Evolutionary conservation across 1,139 yeast genomes (phyloP).

Genomic region (Maudiozyma humilis): DNA sequence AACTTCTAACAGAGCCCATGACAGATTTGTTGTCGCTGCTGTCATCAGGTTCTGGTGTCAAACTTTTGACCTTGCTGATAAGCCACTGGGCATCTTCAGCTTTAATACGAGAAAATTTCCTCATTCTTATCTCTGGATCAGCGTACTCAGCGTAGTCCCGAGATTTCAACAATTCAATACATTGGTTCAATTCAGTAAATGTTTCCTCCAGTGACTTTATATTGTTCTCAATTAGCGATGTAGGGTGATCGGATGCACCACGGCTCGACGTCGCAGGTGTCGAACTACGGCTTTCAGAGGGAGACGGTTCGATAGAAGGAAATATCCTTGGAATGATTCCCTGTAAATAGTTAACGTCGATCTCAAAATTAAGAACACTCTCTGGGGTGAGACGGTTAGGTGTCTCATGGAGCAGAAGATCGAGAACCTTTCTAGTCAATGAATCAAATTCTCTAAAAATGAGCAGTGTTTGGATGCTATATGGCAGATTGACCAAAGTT

Average conservation of each 20-base stretch:
- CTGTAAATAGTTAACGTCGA: conserved; percentile 56
- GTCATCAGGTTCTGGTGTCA: conserved; percentile 6
- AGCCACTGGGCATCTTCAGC: conserved; percentile 50
- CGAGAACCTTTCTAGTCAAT: conserved; percentile 62
- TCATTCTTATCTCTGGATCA: conserved; percentile 47
- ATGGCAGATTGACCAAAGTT: conserved; percentile 77
- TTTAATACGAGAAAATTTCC: conserved; percentile 52
- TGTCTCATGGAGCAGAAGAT: conserved; percentile 47
- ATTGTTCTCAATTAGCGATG: conserved; percentile 30
- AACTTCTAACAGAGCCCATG: background rate
- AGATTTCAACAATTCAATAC: conserved; percentile 46
- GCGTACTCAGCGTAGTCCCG: conserved; percentile 46
- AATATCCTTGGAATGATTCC: conserved; percentile 39
- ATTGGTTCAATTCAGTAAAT: conserved; percentile 53
- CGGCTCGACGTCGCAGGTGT: conserved; percentile 19
- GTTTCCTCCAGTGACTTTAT: conserved; percentile 41
- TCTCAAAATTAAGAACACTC: conserved; percentile 52
- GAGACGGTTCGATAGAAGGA: conserved; percentile 20
- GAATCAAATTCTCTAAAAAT: conserved; percentile 82
- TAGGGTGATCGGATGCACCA: conserved; percentile 13
- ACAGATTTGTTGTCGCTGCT: conserved; percentile 11
- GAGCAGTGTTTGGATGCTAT: conserved; percentile 66
- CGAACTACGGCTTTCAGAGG: conserved; percentile 21
- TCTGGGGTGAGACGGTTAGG: conserved; percentile 36
- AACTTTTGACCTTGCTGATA: conserved; percentile 35